Evolutionary conservation across 805 yeast species (phyloP), one percentile per base, ranked within the genome.

Genomic region (Yarrowia sp.): DNA sequence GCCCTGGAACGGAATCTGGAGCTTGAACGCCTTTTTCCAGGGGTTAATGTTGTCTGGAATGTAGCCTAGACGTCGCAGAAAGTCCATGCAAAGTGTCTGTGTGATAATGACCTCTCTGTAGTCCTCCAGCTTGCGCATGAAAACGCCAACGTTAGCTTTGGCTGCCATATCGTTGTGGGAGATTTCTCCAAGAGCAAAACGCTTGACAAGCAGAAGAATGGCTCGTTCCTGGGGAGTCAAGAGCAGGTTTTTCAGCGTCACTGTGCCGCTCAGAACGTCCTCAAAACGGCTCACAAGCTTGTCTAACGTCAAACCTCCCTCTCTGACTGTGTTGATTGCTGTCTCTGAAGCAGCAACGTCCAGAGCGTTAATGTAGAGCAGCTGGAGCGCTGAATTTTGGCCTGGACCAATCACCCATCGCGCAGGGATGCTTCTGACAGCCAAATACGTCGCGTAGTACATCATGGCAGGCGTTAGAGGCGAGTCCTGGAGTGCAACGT

Each of bases 111-210:
- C 38, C 10, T 51, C 12, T 2, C 42, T 19, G n/a, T 35, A 51
- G 10, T 51, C 42, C 14, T 24, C 7, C 24, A 51, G 19, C 16
- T 22, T 18, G 3, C 61, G 46, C 61, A 55, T 38, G 6, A 55
- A 55, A 5, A 55, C 27, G 9, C 61, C 61, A 18, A 55, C 66
- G 7, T 61, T 58, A 8, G 69, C 65, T 16, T 47, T 49, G 5
- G 66, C 46, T 13, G 44, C 62, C 13, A 32, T 38, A 25, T 68
- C 68, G 27, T 46, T 47, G 12, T 38, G 42, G 19, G 63, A 63
- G 35, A 67, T 31, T 27, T 68, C 70, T 1, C 66, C 63, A 1
- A 67, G 59, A 8, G 69, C 66, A 46, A 55, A 68, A 7, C 68
- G 49, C 38, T 61, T 65, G 8, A 64, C 29, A 8, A 67, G 63